A percentile compares a stretch with the other conserved stretches of the same genome.
These are phyloP conservation scores for Allomyces arbusculus DNA, from an alignment of 192 early-diverging fungal species.

Conservation along the genomic window DNA sequence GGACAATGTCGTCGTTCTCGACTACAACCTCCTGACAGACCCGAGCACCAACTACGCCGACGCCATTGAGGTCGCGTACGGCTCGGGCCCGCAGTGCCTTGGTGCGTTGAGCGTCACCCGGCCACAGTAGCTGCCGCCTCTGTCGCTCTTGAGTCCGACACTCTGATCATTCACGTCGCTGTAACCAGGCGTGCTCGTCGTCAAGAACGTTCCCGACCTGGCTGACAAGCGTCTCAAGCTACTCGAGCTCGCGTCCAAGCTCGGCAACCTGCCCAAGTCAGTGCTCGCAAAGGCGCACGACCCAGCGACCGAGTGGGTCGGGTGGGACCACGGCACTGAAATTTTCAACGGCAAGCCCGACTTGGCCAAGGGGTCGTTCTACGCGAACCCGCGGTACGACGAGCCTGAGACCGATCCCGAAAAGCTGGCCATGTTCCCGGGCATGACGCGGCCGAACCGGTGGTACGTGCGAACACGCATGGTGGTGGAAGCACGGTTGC, in stretches of 20 bases:
- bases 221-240: constrained; percentile 21
- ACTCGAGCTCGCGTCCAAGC: constrained; percentile 65
- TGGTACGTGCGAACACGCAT: constrained; percentile 9
- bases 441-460: constrained; percentile 28
- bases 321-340: constrained; percentile 52
- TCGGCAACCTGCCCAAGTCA: constrained; percentile 41
- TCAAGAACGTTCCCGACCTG: constrained; percentile 31
- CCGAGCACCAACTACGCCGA: not conserved
- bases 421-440: constrained; percentile 23
- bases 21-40: not conserved
- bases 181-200: constrained; percentile 22
- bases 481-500: no score
- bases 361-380: constrained; percentile 40
- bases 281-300: constrained; percentile 25
- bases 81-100: no score
- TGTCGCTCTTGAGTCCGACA: no score
- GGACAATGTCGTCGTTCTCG: not conserved
- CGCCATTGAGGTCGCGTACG: not conserved
- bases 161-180: no score
- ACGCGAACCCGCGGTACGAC: constrained; percentile 33
- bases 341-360: constrained; percentile 43
- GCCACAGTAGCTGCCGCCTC: no score
- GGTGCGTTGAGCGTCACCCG: no score
- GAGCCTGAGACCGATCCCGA: constrained; percentile 9
- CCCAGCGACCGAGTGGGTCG: constrained; percentile 31